A percentile compares a stretch with the other conserved stretches of the same genome.
These are phyloP conservation scores for Metarhizium sp. DNA, from an alignment of 2,329 filamentous ascomycete species.

Conservation along the genomic window DNA sequence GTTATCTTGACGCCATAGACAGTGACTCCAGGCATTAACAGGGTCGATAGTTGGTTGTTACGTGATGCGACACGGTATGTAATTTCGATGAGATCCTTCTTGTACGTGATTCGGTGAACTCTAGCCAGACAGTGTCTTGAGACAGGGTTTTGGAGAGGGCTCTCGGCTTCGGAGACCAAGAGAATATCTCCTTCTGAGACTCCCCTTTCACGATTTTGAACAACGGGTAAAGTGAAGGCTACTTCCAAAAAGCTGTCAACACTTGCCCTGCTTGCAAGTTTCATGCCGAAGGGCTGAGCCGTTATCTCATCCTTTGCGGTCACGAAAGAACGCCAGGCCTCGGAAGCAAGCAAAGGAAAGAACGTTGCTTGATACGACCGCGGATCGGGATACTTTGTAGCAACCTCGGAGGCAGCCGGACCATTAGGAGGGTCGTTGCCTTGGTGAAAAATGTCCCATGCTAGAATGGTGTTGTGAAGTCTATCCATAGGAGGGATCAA, in stretches of 20 bases:
- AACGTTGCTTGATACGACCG: slow-evolving; percentile 81
- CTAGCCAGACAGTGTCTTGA: slow-evolving; percentile 79
- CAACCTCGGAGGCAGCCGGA: slow-evolving; percentile 65
- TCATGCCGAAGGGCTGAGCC: slow-evolving; percentile 75
- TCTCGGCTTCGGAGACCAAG: slow-evolving; percentile 65
- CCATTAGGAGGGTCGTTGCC: slow-evolving; percentile 77
- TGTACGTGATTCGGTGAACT: slow-evolving; percentile 69
- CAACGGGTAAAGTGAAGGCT: slow-evolving; percentile 67
- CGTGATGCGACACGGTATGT: slow-evolving; percentile 72
- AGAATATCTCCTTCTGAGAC: slow-evolving; percentile 83
- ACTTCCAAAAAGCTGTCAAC: slow-evolving; percentile 93
- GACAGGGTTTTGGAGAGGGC: slow-evolving; percentile 55
- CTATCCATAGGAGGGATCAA: slow-evolving; percentile 80
- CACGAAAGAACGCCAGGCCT: slow-evolving; percentile 93
- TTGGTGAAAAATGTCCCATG: slow-evolving; percentile 90
- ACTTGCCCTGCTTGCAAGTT: slow-evolving; percentile 75
- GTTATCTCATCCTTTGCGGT: slow-evolving; percentile 81
- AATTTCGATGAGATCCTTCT: slow-evolving; percentile 73
- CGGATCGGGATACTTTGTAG: slow-evolving; percentile 67
- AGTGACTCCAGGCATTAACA: slow-evolving; percentile 58
- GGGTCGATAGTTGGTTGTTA: slow-evolving; percentile 50
- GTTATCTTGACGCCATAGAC: slow-evolving; percentile 76
- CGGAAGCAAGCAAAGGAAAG: slow-evolving; percentile 78
- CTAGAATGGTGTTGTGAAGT: slow-evolving; percentile 76
- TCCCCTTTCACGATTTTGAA: slow-evolving; percentile 60